Percentiles rank a stretch among this genome's conserved stretches.
These are phyloP conservation scores for Rhizopogon vesiculosus DNA, from an alignment of 768 basidiomycete species.

Conservation along the genomic window DNA sequence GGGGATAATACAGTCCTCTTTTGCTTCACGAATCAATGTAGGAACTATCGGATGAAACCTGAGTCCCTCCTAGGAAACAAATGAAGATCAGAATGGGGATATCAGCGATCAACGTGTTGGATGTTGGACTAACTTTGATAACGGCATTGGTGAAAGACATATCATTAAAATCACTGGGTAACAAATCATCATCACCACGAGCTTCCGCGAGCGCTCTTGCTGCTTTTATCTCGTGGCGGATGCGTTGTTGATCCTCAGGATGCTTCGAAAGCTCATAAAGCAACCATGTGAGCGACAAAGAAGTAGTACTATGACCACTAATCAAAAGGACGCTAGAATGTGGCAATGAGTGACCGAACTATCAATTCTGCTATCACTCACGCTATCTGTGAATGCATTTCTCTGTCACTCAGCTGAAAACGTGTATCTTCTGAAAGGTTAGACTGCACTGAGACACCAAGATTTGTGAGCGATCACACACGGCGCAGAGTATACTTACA, in stretches of 20 bases:
- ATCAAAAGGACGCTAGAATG: constrained; percentile 10
- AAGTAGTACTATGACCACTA: constrained; percentile 15
- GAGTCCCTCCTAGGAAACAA: constrained; percentile 17
- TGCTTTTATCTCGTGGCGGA: constrained; percentile 12
- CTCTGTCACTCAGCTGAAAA: constrained; percentile 21
- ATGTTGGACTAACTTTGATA: constrained; percentile 22
- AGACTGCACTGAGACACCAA: constrained; percentile 19
- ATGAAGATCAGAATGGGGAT: too few species aligned
- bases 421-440: constrained; percentile 24
- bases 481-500: constrained; percentile 7
- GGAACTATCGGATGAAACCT: constrained; percentile 29
- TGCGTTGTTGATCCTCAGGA: constrained; percentile 10
- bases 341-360: constrained; percentile 20
- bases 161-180: constrained; percentile 25
- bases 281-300: constrained; percentile 6
- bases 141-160: constrained; percentile 29
- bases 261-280: constrained; percentile 12
- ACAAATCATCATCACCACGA: constrained; percentile 22
- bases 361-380: constrained; percentile 12
- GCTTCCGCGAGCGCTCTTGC: constrained; percentile 14
- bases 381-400: constrained; percentile 29
- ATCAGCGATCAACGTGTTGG: too few species aligned
- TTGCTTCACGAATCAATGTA: constrained; percentile 19
- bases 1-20: constrained; percentile 27
- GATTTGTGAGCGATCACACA: background rate